A percentile compares a stretch with the other conserved stretches of the same genome.
These are phyloP conservation scores for Penicillium verhagenii DNA, from an alignment of 495 filamentous ascomycete genomes.

Conservation along the genomic window DNA sequence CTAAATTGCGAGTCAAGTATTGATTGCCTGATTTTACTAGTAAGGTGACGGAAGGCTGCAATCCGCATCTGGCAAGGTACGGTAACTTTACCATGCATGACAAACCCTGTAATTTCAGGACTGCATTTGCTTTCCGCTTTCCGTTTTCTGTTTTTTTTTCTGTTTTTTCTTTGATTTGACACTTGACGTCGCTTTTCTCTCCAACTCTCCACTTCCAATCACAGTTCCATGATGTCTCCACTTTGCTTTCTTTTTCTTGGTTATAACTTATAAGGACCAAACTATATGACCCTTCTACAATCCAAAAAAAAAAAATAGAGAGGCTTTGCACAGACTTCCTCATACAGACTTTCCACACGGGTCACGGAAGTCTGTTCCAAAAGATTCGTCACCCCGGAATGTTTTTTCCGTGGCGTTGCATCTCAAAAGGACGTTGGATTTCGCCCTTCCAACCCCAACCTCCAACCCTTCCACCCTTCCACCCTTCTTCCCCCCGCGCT, in stretches of 20 bases:
- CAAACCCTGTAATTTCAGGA: not conserved
- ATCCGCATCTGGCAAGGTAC: constrained; percentile 13
- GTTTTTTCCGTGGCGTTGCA: constrained; percentile 11
- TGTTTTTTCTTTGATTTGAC: not conserved
- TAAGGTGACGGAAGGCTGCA: not conserved
- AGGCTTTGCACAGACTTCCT: too few species aligned
- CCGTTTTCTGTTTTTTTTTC: not conserved
- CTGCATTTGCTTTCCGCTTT: not conserved
- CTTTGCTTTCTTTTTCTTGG: not conserved
- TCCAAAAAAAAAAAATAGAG: too few species aligned
- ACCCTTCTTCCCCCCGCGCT: constrained; percentile 8
- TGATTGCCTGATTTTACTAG: not conserved
- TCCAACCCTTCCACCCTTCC: constrained; percentile 11
- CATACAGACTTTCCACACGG: not conserved
- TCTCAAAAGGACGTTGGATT: constrained; percentile 6
- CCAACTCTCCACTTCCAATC: not conserved
- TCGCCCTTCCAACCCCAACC: constrained; percentile 11
- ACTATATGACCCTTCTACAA: too few species aligned
- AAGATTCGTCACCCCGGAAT: constrained; percentile 26
- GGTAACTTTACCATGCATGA: constrained; percentile 11
- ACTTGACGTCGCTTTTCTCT: not conserved
- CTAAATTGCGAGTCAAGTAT: not conserved
- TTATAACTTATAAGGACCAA: too few species aligned
- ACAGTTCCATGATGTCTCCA: not conserved
- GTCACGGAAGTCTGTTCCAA: constrained; percentile 14